Conservation (phyloP, 345 rosid genomes). For the Murraya paniculata region DNA sequence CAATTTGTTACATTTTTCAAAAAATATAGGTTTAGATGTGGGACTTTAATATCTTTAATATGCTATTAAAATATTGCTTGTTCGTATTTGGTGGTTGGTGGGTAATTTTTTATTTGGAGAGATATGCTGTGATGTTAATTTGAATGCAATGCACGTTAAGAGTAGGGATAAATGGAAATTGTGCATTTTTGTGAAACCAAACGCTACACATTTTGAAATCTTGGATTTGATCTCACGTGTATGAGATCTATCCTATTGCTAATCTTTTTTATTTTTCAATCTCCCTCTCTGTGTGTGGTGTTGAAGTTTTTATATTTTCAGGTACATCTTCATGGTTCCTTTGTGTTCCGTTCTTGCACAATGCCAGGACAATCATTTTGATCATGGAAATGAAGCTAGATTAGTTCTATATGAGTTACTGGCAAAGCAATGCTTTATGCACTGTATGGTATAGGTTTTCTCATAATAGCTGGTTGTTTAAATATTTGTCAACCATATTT, state of each 20-base stretch:
- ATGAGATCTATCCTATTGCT: not conserved
- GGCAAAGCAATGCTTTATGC: not conserved
- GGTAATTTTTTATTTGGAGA: not conserved
- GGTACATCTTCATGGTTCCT: not conserved
- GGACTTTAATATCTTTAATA: not conserved
- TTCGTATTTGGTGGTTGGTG: not conserved
- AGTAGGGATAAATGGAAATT: not conserved
- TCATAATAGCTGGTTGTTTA: not conserved
- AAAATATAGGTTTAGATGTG: not conserved
- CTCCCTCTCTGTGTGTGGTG: not conserved
- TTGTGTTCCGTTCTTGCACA: not conserved
- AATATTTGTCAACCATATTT: not conserved
- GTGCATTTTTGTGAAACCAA: not conserved
- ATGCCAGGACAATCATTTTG: not conserved
- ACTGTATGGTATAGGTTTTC: not conserved
- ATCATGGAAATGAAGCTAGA: not conserved
- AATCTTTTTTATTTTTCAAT: not conserved
- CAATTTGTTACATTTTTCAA: not conserved
- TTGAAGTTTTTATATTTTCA: not conserved
- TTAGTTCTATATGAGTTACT: not conserved
- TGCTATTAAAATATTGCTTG: not conserved
- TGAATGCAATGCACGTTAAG: not conserved
- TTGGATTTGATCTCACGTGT: not conserved
- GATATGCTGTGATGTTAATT: not conserved
- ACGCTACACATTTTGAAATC: not conserved